Evolutionary conservation across 2,329 filamentous ascomycete genomes (phyloP).

Genomic region (Colletotrichum destructivum): DNA sequence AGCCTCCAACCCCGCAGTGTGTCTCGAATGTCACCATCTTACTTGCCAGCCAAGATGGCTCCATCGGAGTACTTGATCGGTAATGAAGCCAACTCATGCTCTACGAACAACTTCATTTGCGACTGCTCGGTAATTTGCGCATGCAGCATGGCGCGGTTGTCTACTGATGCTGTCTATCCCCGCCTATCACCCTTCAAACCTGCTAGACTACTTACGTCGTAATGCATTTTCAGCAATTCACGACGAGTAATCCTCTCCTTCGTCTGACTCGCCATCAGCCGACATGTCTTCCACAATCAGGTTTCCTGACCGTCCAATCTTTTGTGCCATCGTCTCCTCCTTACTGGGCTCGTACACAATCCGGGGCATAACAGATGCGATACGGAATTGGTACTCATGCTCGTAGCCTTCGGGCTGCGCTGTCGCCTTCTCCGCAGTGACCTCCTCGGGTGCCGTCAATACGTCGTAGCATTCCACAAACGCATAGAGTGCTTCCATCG

Average conservation of each 20-base stretch:
- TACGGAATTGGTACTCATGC: constrained; percentile 87
- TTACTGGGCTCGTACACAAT: constrained; percentile 81
- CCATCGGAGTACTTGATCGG: neutral
- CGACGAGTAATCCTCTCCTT: constrained; percentile 28
- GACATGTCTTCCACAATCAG: constrained; percentile 84
- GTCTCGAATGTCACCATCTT: neutral
- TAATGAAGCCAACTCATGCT: neutral
- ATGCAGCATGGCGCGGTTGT: constrained; percentile 10
- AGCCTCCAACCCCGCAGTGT: neutral
- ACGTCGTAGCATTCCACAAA: constrained; percentile 93
- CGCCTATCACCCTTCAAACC: neutral
- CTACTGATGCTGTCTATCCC: constrained; percentile 12
- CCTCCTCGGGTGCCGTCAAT: constrained; percentile 60
- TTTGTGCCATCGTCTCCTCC: constrained; percentile 76
- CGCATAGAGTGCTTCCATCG: constrained; percentile 91
- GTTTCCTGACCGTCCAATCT: constrained; percentile 87
- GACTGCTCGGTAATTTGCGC: neutral
- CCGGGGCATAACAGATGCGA: constrained; percentile 89
- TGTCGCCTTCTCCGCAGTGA: constrained; percentile 45
- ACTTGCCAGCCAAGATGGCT: constrained; percentile 12
- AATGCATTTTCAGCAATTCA: neutral
- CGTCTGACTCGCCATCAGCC: constrained; percentile 49
- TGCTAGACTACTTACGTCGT: neutral
- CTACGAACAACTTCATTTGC: neutral
- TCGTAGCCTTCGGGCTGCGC: constrained; percentile 77